Conservation (phyloP, 2,329 filamentous ascomycete species). For the Anisogramma anomala region DNA sequence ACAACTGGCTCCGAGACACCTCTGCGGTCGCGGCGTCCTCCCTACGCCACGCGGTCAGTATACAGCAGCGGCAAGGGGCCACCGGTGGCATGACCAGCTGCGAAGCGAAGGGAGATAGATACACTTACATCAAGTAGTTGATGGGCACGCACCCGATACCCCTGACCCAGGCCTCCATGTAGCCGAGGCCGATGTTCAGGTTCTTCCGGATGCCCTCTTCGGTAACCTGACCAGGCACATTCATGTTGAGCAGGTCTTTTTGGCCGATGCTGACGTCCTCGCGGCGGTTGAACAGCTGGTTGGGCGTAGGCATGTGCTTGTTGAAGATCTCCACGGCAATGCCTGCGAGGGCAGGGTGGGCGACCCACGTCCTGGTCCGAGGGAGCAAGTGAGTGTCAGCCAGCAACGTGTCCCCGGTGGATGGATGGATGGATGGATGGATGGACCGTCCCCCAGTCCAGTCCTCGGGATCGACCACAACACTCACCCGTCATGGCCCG, state of each 20-base stretch:
- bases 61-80: no score
- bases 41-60: constrained; percentile 24
- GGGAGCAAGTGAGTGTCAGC: background rate
- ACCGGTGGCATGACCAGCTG: no score
- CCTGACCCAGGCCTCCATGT: constrained; percentile 98
- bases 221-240: constrained; percentile 82
- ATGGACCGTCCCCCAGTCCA: no score
- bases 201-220: constrained; percentile 96
- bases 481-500: constrained; percentile 71
- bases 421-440: no score
- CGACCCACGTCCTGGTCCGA: constrained; percentile 81
- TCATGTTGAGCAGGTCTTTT: constrained; percentile 96
- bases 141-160: constrained; percentile 94
- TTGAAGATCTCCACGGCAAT: constrained; percentile 94
- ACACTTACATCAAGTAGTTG: constrained; percentile 76
- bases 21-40: constrained; percentile 97
- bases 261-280: constrained; percentile 79
- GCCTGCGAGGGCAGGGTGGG: constrained; percentile 78
- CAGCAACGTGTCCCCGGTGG: no score
- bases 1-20: constrained; percentile 85
- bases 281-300: constrained; percentile 83
- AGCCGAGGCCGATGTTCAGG: constrained; percentile 87
- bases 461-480: no score
- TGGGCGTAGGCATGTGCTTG: constrained; percentile 95
- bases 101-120: background rate